These are phyloP conservation scores for Prunus mira DNA, from an alignment of 306 rosid species.

Conservation along the genomic window DNA sequence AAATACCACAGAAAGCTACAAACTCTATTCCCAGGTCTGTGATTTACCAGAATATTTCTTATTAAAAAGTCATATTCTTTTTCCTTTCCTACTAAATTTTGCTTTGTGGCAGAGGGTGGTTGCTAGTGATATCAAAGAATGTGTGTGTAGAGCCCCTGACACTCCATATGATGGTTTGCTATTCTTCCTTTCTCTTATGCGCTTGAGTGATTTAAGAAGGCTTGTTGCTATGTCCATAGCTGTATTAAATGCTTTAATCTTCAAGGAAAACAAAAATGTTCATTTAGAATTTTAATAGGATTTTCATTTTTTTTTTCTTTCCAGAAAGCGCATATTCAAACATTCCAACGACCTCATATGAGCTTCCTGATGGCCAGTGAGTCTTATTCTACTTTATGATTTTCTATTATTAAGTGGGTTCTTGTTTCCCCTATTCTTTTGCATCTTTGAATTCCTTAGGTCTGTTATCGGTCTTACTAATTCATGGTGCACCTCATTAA, in stretches of 20 bases:
- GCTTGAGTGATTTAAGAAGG: neutral
- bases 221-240: neutral
- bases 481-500: neutral
- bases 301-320: constrained; percentile 13
- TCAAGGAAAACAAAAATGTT: constrained; percentile 15
- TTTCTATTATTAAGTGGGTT: constrained; percentile 1
- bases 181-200: constrained; percentile 19
- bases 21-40: constrained; percentile 85
- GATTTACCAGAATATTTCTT: constrained; percentile 26
- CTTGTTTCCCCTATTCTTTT: constrained; percentile 4
- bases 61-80: constrained; percentile 15
- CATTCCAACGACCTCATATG: constrained; percentile 94
- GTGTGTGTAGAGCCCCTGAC: constrained; percentile 98
- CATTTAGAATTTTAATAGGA: constrained; percentile 15
- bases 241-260: constrained; percentile 18
- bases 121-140: constrained; percentile 95
- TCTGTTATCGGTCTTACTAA: neutral
- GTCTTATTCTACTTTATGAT: constrained; percentile 32
- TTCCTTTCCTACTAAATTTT: constrained; percentile 25
- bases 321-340: constrained; percentile 92
- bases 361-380: constrained; percentile 99
- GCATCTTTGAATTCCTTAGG: constrained; percentile 19
- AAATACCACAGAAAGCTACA: constrained; percentile 93
- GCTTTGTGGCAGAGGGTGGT: constrained; percentile 71
- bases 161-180: constrained; percentile 92